Evolutionary conservation across 179 eudicot species (phyloP).

Genomic region (Spinacia oleracea): DNA sequence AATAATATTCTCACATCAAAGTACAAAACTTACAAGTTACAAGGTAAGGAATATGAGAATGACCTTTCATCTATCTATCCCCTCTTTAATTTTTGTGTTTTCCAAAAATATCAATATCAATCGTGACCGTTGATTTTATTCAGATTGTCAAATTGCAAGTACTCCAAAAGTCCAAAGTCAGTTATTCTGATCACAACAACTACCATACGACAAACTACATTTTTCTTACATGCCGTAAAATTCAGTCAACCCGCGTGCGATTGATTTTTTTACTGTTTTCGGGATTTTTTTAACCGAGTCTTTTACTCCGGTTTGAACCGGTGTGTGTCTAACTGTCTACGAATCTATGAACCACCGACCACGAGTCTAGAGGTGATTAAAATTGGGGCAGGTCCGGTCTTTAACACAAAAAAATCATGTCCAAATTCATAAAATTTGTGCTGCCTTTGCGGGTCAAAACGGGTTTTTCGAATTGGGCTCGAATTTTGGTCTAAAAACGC

Average conservation of each 20-base stretch:
- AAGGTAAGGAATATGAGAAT: slow-evolving; percentile 18
- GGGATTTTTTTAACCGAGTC: too few species aligned
- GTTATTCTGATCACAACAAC: not conserved
- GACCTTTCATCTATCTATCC: too few species aligned
- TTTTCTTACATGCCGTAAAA: slow-evolving; percentile 1
- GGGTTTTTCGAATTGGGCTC: too few species aligned
- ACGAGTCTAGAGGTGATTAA: too few species aligned
- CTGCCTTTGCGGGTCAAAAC: too few species aligned
- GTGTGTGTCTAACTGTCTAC: too few species aligned
- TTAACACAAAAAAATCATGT: too few species aligned
- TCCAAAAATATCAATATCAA: not conserved
- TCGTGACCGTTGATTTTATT: slow-evolving; percentile 11
- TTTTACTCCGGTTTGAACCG: not conserved
- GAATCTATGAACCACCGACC: too few species aligned
- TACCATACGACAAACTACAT: not conserved
- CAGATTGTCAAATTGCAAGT: not conserved
- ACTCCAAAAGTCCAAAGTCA: not conserved
- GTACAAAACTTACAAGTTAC: too few species aligned
- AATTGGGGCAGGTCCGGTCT: too few species aligned
- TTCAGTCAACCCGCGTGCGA: slow-evolving; percentile 1
- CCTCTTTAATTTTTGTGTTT: not conserved
- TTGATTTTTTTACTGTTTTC: not conserved
- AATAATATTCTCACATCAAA: slow-evolving; percentile 10
- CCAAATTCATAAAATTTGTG: too few species aligned
- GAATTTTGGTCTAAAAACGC: too few species aligned